phyloP scores from a whole-genome alignment of 352 stramenopile genomes.

The Phytophthora meadii region DNA sequence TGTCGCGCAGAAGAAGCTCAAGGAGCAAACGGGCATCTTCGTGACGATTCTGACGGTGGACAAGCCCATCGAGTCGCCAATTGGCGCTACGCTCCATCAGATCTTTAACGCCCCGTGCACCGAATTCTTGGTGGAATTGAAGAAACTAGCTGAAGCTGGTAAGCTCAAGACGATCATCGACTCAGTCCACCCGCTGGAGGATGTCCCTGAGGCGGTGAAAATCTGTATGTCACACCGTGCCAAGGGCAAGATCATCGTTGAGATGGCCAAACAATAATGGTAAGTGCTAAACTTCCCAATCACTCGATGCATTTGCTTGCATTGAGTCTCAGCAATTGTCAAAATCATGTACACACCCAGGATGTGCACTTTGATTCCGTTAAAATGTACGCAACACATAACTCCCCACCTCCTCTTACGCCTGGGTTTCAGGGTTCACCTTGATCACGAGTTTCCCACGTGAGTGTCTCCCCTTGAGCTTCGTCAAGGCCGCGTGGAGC shows the following conservation, averaged over 20 bases:
- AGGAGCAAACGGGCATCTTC: slow-evolving; percentile 43
- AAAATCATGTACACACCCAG: too few species aligned
- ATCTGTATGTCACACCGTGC: slow-evolving; percentile 57
- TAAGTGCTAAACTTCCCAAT: not conserved
- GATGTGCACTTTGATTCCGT: too few species aligned
- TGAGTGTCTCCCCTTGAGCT: slow-evolving; percentile 50
- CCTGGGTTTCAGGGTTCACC: slow-evolving; percentile 22
- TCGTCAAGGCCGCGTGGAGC: slow-evolving; percentile 40
- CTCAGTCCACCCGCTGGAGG: slow-evolving; percentile 14
- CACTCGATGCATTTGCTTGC: too few species aligned
- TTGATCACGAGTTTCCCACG: slow-evolving; percentile 62
- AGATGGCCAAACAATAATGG: slow-evolving; percentile 38
- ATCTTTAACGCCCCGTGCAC: slow-evolving; percentile 30
- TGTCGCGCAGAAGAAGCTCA: slow-evolving; percentile 42
- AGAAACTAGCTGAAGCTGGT: slow-evolving; percentile 35
- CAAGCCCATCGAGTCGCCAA: slow-evolving; percentile 61
- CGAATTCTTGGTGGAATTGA: slow-evolving; percentile 33
- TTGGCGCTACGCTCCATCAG: slow-evolving; percentile 46
- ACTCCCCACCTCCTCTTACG: not conserved
- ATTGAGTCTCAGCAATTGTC: too few species aligned
- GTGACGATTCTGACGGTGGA: slow-evolving; percentile 42
- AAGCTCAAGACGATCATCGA: slow-evolving; percentile 44
- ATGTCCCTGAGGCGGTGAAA: slow-evolving; percentile 49
- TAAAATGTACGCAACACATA: too few species aligned
- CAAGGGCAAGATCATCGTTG: slow-evolving; percentile 71